phyloP scores from a whole-genome alignment of 2,329 filamentous ascomycete species.

The Salinomyces thailandicus region DNA sequence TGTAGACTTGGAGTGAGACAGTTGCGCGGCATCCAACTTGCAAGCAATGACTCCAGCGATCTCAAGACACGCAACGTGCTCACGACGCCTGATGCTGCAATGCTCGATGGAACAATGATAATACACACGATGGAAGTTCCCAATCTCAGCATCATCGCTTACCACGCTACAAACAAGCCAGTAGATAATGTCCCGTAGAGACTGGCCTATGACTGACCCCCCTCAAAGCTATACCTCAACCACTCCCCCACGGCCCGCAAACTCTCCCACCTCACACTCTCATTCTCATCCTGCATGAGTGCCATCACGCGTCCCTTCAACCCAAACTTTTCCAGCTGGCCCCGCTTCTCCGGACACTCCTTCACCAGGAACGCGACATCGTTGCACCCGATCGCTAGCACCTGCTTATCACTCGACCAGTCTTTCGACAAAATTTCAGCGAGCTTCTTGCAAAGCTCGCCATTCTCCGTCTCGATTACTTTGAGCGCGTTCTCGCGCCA shows the following conservation, averaged over 20 bases:
- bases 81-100: too few relatives aligned
- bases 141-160: too few relatives aligned
- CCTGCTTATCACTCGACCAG: slow-evolving; percentile 76
- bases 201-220: too few relatives aligned
- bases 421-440: slow-evolving; percentile 76
- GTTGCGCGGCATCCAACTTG: too few relatives aligned
- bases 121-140: too few relatives aligned
- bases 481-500: slow-evolving; percentile 85
- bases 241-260: slow-evolving; percentile 72
- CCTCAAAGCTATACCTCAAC: slow-evolving; percentile 59
- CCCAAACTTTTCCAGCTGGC: slow-evolving; percentile 69
- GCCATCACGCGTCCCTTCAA: slow-evolving; percentile 85
- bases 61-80: too few relatives aligned
- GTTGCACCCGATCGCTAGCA: slow-evolving; percentile 85
- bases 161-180: too few relatives aligned
- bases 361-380: slow-evolving; percentile 82
- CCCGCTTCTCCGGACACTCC: slow-evolving; percentile 75
- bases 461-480: slow-evolving; percentile 75
- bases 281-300: slow-evolving; percentile 81
- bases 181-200: too few relatives aligned
- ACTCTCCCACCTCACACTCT: slow-evolving; percentile 87
- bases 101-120: too few relatives aligned
- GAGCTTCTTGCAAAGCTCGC: slow-evolving; percentile 65
- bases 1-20: too few relatives aligned
- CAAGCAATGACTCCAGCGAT: too few relatives aligned